Conservation (phyloP, 2,329 filamentous ascomycete species). For the Harringtonia lauricola region DNA sequence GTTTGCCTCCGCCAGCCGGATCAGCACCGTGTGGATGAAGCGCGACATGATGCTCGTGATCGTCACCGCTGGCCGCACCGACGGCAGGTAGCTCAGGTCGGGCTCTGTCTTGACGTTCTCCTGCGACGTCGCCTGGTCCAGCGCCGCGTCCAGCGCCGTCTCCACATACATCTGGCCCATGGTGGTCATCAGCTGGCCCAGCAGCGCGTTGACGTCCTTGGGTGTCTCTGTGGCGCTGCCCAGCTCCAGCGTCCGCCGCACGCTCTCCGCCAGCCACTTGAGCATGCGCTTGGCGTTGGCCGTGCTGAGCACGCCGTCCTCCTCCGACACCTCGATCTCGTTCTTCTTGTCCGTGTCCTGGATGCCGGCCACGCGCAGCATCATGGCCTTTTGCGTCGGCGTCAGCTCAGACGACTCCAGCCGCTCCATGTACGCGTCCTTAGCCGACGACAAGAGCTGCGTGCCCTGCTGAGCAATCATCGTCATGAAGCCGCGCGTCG, state of each 20-base stretch:
- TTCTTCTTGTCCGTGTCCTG: constrained; percentile 67
- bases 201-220: constrained; percentile 79
- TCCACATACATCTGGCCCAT: constrained; percentile 78
- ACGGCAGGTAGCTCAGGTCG: constrained; percentile 72
- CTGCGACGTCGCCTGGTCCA: constrained; percentile 63
- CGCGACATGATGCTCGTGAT: constrained; percentile 90
- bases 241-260: constrained; percentile 84
- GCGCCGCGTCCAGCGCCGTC: constrained; percentile 56
- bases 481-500: constrained; percentile 83
- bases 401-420: constrained; percentile 84
- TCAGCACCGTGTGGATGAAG: constrained; percentile 80
- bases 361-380: constrained; percentile 79
- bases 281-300: constrained; percentile 96
- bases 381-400: constrained; percentile 77
- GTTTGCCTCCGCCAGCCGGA: constrained; percentile 80
- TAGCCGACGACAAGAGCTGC: constrained; percentile 76
- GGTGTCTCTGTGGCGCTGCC: constrained; percentile 79
- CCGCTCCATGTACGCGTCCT: constrained; percentile 82
- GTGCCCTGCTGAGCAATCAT: constrained; percentile 83
- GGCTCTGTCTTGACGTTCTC: constrained; percentile 77
- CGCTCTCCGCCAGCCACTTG: constrained; percentile 92
- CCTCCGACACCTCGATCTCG: constrained; percentile 82
- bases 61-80: constrained; percentile 70
- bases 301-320: constrained; percentile 74
- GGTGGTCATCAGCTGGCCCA: constrained; percentile 72